Conservation (phyloP, 192 early-diverging fungal species). For the Martensiomyces pterosporus region DNA sequence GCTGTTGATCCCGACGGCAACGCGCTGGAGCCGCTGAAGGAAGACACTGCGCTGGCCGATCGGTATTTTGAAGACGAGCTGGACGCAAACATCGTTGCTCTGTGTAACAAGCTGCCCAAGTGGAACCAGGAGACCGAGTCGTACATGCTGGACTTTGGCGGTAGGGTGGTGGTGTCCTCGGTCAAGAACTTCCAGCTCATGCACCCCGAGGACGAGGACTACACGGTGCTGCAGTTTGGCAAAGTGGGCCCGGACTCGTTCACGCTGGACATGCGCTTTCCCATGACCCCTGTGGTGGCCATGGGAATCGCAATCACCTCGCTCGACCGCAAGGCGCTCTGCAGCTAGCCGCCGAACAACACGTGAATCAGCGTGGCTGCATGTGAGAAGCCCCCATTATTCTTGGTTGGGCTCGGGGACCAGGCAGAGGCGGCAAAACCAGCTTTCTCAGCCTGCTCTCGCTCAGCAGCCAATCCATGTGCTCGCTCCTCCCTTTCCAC, state of each 20-base stretch:
- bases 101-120: slow-evolving; percentile 90
- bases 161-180: slow-evolving; percentile 79
- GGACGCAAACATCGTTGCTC: slow-evolving; percentile 61
- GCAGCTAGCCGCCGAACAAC: too few relatives aligned
- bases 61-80: slow-evolving; percentile 9
- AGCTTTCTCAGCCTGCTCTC: too few relatives aligned
- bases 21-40: not conserved
- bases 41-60: not conserved
- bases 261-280: slow-evolving; percentile 89
- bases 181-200: slow-evolving; percentile 99
- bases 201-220: slow-evolving; percentile 86
- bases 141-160: slow-evolving; percentile 92
- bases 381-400: too few relatives aligned
- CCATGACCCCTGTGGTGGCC: slow-evolving; percentile 81
- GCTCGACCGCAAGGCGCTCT: slow-evolving; percentile 86
- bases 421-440: too few relatives aligned
- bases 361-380: too few relatives aligned
- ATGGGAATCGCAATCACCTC: slow-evolving; percentile 87
- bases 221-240: slow-evolving; percentile 94
- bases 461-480: too few relatives aligned
- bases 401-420: too few relatives aligned
- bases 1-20: slow-evolving; percentile 12
- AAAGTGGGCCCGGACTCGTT: slow-evolving; percentile 69
- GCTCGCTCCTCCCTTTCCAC: too few relatives aligned
- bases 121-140: slow-evolving; percentile 88